Evolutionary conservation across 2,329 filamentous ascomycete genomes (phyloP).

Genomic region (Venturia aucupariae): DNA sequence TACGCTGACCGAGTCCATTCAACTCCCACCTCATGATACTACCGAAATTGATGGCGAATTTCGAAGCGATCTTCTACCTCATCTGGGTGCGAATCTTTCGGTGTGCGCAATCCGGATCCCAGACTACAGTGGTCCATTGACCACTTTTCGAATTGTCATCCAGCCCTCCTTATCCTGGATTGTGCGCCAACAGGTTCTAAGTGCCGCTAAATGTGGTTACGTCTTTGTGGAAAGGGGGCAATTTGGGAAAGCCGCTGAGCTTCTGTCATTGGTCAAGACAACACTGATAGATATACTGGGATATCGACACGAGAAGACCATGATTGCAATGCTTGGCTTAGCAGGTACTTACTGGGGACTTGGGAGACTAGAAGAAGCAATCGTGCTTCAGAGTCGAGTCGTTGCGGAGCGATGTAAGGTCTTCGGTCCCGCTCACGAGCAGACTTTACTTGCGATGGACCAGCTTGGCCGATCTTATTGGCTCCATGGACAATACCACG

Average conservation of each 20-base stretch:
- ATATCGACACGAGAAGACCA: constrained; percentile 18
- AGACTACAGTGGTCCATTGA: constrained; percentile 15
- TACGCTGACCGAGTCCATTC: constrained; percentile 20
- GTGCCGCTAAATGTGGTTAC: constrained; percentile 23
- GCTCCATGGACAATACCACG: constrained; percentile 18
- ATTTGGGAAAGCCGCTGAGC: constrained; percentile 21
- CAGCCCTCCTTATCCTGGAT: constrained; percentile 16
- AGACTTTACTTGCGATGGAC: constrained; percentile 23
- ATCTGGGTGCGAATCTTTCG: constrained; percentile 18
- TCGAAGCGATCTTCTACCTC: constrained; percentile 21
- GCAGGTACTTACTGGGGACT: constrained; percentile 19
- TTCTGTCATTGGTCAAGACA: constrained; percentile 22
- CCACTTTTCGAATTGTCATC: constrained; percentile 12
- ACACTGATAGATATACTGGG: constrained; percentile 20
- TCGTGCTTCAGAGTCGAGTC: constrained; percentile 19
- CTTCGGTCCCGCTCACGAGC: constrained; percentile 21
- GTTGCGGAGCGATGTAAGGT: constrained; percentile 18
- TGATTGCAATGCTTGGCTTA: constrained; percentile 20
- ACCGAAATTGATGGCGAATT: constrained; percentile 18
- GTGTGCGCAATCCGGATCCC: constrained; percentile 16
- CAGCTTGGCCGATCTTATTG: constrained; percentile 18
- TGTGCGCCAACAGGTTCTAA: constrained; percentile 15
- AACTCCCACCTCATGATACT: constrained; percentile 20
- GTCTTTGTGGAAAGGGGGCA: constrained; percentile 21
- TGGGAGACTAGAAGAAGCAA: constrained; percentile 21